Conservation (phyloP, 495 filamentous ascomycete species). For the Podospora pseudoanserina region DNA sequence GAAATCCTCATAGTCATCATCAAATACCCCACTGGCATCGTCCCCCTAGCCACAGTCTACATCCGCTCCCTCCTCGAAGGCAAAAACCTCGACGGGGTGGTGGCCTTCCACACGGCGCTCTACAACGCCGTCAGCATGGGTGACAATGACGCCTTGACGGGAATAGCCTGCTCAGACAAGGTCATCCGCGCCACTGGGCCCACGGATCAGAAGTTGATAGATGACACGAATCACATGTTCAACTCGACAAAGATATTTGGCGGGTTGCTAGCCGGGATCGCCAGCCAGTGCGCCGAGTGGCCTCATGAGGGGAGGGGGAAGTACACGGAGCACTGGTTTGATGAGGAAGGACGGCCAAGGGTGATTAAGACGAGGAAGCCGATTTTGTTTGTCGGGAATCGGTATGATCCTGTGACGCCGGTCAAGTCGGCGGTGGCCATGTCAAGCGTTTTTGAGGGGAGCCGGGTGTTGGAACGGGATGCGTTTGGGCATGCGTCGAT, state of each 20-base stretch:
- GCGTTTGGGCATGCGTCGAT: constrained; percentile 13
- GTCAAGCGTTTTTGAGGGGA: constrained; percentile 49
- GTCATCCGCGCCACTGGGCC: not conserved
- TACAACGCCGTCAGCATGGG: not conserved
- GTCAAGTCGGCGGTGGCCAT: constrained; percentile 48
- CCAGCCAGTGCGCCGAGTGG: constrained; percentile 41
- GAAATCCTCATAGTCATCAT: constrained; percentile 3
- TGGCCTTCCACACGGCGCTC: not conserved
- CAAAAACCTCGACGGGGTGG: not conserved
- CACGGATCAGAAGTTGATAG: not conserved
- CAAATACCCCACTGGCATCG: constrained; percentile 3
- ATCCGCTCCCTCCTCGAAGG: not conserved
- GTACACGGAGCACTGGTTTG: constrained; percentile 38
- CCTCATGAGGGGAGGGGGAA: constrained; percentile 41
- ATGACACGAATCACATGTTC: not conserved
- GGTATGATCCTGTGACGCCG: constrained; percentile 43
- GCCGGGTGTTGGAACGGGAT: constrained; percentile 41
- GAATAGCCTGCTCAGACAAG: constrained; percentile 13
- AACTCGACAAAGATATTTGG: constrained; percentile 17
- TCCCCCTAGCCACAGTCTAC: not conserved
- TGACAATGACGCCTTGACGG: constrained; percentile 2
- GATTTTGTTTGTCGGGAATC: constrained; percentile 44
- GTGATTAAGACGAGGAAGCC: constrained; percentile 42
- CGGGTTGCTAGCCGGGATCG: constrained; percentile 14
- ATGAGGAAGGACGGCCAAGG: not conserved